Evolutionary conservation across 225 moss, liverwort and hornwort genomes (phyloP).

Genomic region (Takakia lepidozioides): DNA sequence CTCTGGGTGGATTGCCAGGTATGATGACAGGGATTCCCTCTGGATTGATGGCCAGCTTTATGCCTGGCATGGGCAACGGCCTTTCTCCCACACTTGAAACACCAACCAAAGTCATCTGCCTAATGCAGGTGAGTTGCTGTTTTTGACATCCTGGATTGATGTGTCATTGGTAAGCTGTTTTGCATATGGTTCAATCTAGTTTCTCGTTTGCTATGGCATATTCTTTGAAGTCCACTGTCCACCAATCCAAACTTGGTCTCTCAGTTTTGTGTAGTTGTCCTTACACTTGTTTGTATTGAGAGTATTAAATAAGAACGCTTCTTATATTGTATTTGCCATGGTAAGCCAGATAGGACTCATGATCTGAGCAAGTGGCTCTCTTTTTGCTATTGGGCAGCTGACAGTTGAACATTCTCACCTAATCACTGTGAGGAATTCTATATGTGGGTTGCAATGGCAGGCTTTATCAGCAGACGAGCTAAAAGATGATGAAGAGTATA

Average conservation of each 20-base stretch:
- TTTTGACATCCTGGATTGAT: too few relatives aligned
- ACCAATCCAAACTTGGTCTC: too few relatives aligned
- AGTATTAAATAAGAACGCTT: background rate
- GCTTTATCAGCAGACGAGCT: conserved; percentile 74
- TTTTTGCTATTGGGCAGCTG: background rate
- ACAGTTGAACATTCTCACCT: background rate
- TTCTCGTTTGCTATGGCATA: too few relatives aligned
- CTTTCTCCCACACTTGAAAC: conserved; percentile 30
- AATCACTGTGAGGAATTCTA: conserved; percentile 2
- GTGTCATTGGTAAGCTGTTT: too few relatives aligned
- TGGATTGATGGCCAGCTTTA: conserved; percentile 44
- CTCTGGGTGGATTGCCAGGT: conserved; percentile 31
- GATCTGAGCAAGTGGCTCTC: too few relatives aligned
- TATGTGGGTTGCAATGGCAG: conserved; percentile 14
- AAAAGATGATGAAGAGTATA: conserved; percentile 79
- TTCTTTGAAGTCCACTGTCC: too few relatives aligned
- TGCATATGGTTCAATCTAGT: too few relatives aligned
- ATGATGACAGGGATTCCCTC: conserved; percentile 37
- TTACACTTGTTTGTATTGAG: background rate
- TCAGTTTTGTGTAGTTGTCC: background rate
- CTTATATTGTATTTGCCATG: background rate
- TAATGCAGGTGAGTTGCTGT: conserved; percentile 37
- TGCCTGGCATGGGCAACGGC: conserved; percentile 39
- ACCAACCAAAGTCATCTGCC: conserved; percentile 51
- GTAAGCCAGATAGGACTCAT: too few relatives aligned